Percentiles rank a stretch among this genome's conserved stretches.
phyloP scores from a whole-genome alignment of 2,329 filamentous ascomycete species.

The Graphilbum ipis-grandicollis region DNA sequence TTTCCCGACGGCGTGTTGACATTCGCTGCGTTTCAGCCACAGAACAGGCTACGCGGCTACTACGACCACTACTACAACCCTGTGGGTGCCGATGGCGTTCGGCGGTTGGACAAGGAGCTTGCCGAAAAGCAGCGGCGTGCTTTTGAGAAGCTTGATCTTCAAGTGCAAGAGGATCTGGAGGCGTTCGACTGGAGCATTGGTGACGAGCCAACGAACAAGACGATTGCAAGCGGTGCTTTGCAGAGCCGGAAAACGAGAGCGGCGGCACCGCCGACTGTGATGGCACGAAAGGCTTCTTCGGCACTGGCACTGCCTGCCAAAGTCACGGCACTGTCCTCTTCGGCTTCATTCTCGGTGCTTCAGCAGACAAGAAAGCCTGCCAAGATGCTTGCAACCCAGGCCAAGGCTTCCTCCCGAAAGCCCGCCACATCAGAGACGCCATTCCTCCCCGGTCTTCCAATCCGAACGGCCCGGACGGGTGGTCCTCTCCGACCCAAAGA shows the following conservation, averaged over 20 bases:
- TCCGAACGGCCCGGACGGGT: constrained; percentile 3
- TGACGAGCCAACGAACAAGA: constrained; percentile 32
- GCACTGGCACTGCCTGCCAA: constrained; percentile 26
- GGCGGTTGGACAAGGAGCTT: constrained; percentile 42
- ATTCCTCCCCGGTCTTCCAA: constrained; percentile 4
- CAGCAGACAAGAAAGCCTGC: too few species aligned
- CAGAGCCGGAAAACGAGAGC: constrained; percentile 1
- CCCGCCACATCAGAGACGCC: constrained; percentile 8
- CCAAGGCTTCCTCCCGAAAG: constrained; percentile 10
- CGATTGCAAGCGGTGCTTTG: constrained; percentile 11
- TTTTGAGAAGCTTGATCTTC: constrained; percentile 42
- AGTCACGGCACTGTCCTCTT: constrained; percentile 8
- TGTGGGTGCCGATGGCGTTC: constrained; percentile 51
- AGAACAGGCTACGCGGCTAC: constrained; percentile 44
- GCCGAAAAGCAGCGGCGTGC: constrained; percentile 32
- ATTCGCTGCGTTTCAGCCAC: constrained; percentile 37
- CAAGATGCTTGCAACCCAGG: constrained; percentile 12
- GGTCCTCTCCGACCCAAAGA: constrained; percentile 4
- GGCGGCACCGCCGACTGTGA: constrained; percentile 22
- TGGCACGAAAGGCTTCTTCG: constrained; percentile 36
- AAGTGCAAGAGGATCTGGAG: constrained; percentile 49
- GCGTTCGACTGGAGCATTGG: constrained; percentile 42
- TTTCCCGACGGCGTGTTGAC: constrained; percentile 38
- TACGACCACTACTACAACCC: constrained; percentile 42
- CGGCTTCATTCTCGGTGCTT: too few species aligned